These are phyloP conservation scores for Trichoderma semiorbis DNA, from an alignment of 2,329 filamentous ascomycete genomes.

Conservation along the genomic window DNA sequence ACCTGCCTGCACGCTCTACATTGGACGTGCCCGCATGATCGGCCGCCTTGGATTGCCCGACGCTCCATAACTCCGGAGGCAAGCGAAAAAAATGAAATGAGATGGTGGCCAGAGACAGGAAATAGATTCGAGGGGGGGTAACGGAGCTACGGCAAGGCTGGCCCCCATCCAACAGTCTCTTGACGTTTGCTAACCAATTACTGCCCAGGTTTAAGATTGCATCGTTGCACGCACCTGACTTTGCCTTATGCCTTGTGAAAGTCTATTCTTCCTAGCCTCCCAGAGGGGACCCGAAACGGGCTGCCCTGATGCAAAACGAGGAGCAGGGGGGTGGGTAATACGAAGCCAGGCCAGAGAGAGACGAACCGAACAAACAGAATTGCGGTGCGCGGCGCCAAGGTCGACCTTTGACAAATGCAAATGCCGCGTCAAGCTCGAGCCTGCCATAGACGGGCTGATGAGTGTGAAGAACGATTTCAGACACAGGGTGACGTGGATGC, in stretches of 20 bases:
- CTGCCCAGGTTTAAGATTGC: conserved; percentile 1
- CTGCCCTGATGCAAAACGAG: not conserved
- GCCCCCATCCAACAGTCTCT: not conserved
- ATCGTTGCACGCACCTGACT: conserved; percentile 1
- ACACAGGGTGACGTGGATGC: conserved; percentile 1
- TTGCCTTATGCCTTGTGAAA: not conserved
- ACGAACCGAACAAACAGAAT: not conserved
- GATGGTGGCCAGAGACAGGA: not conserved
- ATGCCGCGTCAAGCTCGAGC: not conserved
- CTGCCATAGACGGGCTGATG: not conserved
- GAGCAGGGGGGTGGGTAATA: not conserved
- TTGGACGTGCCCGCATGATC: not conserved
- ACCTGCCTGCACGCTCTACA: not conserved
- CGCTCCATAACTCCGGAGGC: not conserved
- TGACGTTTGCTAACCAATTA: not conserved
- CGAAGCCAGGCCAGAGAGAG: not conserved
- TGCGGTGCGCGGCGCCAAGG: not conserved
- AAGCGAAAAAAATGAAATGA: conserved; percentile 11
- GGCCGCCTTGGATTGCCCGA: not conserved
- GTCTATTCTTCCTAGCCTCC: not conserved
- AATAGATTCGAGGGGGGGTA: not conserved
- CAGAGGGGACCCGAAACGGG: not conserved
- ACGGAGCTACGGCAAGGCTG: conserved; percentile 7
- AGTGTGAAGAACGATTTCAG: not conserved
- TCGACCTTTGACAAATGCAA: not conserved